Conservation (phyloP, 441 rosid species). For the Macaranga tanarius region DNA sequence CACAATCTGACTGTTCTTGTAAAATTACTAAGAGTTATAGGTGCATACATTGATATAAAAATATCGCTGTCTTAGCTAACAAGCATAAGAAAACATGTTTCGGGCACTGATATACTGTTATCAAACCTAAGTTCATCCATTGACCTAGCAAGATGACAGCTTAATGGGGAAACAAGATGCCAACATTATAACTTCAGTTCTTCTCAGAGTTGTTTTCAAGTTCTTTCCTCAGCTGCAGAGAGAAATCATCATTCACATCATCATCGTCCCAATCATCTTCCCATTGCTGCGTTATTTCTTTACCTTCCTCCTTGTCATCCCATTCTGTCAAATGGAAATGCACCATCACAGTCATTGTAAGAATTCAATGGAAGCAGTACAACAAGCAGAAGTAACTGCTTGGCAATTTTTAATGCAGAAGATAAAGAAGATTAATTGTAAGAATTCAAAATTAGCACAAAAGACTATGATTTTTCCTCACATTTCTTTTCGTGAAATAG, state of each 20-base stretch:
- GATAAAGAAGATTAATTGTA: too few relatives aligned
- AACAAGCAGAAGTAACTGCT: too few relatives aligned
- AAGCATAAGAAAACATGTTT: not conserved
- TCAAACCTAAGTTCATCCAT: not conserved
- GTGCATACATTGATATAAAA: not conserved
- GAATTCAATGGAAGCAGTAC: too few relatives aligned
- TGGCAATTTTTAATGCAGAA: too few relatives aligned
- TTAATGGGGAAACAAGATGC: not conserved
- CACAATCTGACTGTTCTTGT: not conserved
- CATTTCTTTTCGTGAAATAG: too few relatives aligned
- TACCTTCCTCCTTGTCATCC: constrained; percentile 64
- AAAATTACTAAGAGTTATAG: not conserved
- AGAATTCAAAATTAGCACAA: too few relatives aligned
- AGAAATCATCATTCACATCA: constrained; percentile 77
- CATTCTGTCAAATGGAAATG: constrained; percentile 42
- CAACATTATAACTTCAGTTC: constrained; percentile 10
- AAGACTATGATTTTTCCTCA: too few relatives aligned
- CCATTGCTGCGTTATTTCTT: constrained; percentile 71
- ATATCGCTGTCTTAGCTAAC: not conserved
- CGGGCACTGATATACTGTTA: not conserved
- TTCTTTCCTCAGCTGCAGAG: constrained; percentile 68
- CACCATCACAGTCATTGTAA: too few relatives aligned
- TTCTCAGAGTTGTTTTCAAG: constrained; percentile 51
- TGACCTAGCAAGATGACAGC: not conserved
- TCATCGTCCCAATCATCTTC: constrained; percentile 96